Evolutionary conservation across 2,329 filamentous ascomycete genomes (phyloP), one percentile per base, ranked within the genome.

Genomic region (Didymella pomorum): DNA sequence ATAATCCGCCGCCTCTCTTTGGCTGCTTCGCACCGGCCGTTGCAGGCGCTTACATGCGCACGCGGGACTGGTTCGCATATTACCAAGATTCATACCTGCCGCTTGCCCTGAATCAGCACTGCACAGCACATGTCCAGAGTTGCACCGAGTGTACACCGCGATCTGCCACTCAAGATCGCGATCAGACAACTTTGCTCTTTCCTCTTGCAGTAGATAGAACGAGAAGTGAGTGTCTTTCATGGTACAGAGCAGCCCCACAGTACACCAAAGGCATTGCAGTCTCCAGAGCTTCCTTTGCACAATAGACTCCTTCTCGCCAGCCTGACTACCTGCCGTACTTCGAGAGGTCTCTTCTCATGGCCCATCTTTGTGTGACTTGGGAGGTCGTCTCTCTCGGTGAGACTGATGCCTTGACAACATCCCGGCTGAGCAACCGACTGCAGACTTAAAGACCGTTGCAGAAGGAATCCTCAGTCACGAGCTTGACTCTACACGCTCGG

Each of bases 11-110:
- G n/a, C 18, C 23, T 10, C 51, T 58, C 52, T 59, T 45, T 64
- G 62, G 62, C 51, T 53, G 49, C 52, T 48, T 29, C 23, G 21
- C 26, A 21, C 46, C 23, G 54, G 47, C 61, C 46, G 57, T 63
- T 63, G 55, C 45, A 52, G 51, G 51, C 52, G 48, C 44, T 39
- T 52, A 55, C 52, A 55, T 49, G 33, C 43, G 29, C 56, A 53
- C 45, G 50, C 49, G 50, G 50, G 35, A 48, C 35, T 43, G 44
- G 56, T 39, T 53, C 45, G 56, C 50, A 54, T 54, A 23, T 39
- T 46, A 52, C 43, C 56, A 54, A 54, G 50, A 50, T 54, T 20
- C 16, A 33, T 21, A 46, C 37, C 41, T 39, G 45, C 44, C 56
- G 50, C 56, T 50, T 53, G 29, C 16, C 56, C 31, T 37, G 21